Evolutionary conservation across 2,329 filamentous ascomycete species (phyloP), one percentile per base, ranked within the genome.

Genomic region (Penicillium hordei): DNA sequence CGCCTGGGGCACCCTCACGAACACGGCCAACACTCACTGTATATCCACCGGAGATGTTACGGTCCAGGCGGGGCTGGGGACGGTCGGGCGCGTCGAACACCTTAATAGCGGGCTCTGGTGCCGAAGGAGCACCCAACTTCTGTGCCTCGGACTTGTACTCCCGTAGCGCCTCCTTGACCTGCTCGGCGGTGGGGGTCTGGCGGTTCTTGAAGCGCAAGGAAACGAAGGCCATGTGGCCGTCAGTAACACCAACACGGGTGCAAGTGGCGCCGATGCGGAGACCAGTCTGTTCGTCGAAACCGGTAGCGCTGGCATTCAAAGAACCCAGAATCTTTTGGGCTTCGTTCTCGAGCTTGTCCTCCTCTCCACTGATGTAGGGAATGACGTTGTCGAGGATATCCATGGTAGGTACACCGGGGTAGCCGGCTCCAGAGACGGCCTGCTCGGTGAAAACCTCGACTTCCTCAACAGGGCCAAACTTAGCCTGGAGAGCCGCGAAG

Each of bases 311-410:
- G 40, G 78, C 76, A 69, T 91, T 91, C 68, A 97, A 79, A 34
- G 75, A 75, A 52, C 94, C 93, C 3, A 97, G 83, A 68, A 97
- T 97, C 84, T 97, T 97, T 69, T 90, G 89, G 2, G 94, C 93
- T 77, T 97, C 94, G 3, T 89, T 90, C 81, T 96, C 91, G 31
- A 97, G 85, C 81, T 97, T 97, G 76, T 96, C 93, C 76, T 97
- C 94, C 78, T 97, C 94, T 58, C 93, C 93, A 1, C 84, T 83
- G 73, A 97, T 99, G 77, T 86, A 97, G 9, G 94, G 94, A 44
- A 99, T 91, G 2, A 97, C 89, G 72, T 97, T 97, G 79, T 97
- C 94, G 61, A 97, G 80, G 60, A 97, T 89, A 76, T 97, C 94
- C 92, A 97, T 96, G 76, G 86, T 90, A 72, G 89, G 89, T 39